Base-by-base conservation (phyloP, 768 basidiomycete genomes). In the Cantharellus anzutake region DNA sequence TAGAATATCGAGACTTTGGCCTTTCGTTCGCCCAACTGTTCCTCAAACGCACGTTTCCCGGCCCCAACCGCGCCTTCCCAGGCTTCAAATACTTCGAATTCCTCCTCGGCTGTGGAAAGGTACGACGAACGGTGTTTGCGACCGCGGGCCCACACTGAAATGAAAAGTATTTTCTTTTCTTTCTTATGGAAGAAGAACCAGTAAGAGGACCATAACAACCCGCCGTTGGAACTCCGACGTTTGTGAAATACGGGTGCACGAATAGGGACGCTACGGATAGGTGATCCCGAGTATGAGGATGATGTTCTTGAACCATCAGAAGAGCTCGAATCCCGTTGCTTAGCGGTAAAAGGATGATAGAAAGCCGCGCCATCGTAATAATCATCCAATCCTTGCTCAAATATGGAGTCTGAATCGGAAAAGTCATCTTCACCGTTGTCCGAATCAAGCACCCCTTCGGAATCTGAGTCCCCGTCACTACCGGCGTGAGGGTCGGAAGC, bases 141-240 rank as follows among this genome's bases (percentile, higher is more conserved):
- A 48, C 11, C 77, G 51, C 84, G 79, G 4, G 92, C 89, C 89
- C 91, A 96, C 29, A 90, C 82, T 1, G 89, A 85, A 61, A 96
- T 78, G 72, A 94, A 97, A 59, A 98, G 71, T 66, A 97, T 80
- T 29, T 93, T 82, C 73, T 93, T 96, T 71, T 82, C 73, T 74
- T 90, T 93, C 66, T 84, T 79, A 75, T 92, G 94, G 66, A 90
- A 74, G 74, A 98, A 94, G 76, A 98, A 97, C 84, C 90, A 94
- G 69, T 94, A 89, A 5, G 88, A 89, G 41, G 88, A 92, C 93
- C 93, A 98, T 4, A 97, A 76, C 60, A 97, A 73, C 3, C 89
- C 84, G 16, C 89, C 88, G 2, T 39, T 39, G n/a, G 56, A 41
- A 4, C 60, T 39, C 2, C 60, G 60, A 44, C 39, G 50, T 37